Conservation (phyloP, 306 rosid species). For the Castanea crenata region DNA sequence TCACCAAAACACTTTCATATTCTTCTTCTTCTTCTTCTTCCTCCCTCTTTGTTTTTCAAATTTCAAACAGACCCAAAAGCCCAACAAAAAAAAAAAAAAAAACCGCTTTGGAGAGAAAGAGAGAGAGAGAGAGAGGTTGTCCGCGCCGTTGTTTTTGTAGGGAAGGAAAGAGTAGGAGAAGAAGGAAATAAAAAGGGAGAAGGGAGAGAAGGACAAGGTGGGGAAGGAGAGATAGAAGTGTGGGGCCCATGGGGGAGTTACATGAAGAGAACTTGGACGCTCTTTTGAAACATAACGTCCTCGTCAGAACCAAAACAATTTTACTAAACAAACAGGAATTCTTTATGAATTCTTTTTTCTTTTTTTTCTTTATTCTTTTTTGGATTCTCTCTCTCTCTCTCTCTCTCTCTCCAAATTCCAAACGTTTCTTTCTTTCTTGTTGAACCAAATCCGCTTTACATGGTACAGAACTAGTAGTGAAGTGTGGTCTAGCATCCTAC, state of each 20-base stretch:
- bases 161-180: constrained; percentile 5
- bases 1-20: background rate
- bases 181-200: constrained; percentile 11
- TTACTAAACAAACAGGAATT: too few relatives aligned
- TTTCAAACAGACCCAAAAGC: constrained; percentile 7
- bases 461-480: too few relatives aligned
- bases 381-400: constrained; percentile 36
- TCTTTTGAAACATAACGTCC: constrained; percentile 55
- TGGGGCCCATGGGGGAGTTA: constrained; percentile 56
- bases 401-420: background rate
- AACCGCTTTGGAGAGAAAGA: constrained; percentile 19
- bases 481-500: too few relatives aligned
- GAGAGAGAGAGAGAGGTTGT: background rate
- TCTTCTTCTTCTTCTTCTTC: background rate
- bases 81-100: background rate
- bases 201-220: constrained; percentile 19
- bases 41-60: background rate
- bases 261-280: constrained; percentile 99
- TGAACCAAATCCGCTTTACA: too few relatives aligned
- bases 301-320: constrained; percentile 44
- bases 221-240: constrained; percentile 11
- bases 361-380: background rate
- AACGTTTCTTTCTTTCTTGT: too few relatives aligned
- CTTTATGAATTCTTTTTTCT: too few relatives aligned
- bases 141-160: constrained; percentile 68